A percentile compares a stretch with the other conserved stretches of the same genome.
Evolutionary conservation across 2,329 filamentous ascomycete species (phyloP).

Genomic region (Phoma herbarum): DNA sequence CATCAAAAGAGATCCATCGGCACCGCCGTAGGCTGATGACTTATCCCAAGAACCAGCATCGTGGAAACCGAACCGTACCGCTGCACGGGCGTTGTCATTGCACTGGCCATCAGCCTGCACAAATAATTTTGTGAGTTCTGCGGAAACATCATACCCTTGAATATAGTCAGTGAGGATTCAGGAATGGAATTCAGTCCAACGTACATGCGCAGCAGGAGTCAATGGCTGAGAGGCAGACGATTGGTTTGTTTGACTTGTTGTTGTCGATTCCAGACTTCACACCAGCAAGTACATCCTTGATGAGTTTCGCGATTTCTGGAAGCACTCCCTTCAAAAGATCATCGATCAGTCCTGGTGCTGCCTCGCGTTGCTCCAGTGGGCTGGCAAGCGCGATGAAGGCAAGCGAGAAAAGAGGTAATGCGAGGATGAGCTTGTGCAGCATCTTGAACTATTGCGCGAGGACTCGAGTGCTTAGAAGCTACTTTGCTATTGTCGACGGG

Average conservation of each 20-base stretch:
- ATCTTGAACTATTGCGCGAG: constrained; percentile 16
- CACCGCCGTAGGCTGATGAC: constrained; percentile 49
- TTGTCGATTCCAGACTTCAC: constrained; percentile 38
- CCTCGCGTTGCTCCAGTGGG: constrained; percentile 35
- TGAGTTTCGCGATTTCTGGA: constrained; percentile 28
- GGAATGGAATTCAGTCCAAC: constrained; percentile 1
- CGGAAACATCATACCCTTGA: constrained; percentile 43
- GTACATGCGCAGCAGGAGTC: constrained; percentile 46
- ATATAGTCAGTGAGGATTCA: not conserved
- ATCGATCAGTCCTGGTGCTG: constrained; percentile 36
- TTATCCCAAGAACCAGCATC: constrained; percentile 50
- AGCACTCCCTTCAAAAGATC: constrained; percentile 34
- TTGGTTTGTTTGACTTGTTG: constrained; percentile 33
- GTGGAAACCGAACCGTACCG: constrained; percentile 49
- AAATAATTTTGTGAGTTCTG: constrained; percentile 41
- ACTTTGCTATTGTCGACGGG: not conserved
- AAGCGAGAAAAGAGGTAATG: constrained; percentile 30
- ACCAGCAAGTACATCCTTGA: constrained; percentile 43
- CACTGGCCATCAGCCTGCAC: constrained; percentile 37
- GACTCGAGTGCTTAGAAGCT: not conserved
- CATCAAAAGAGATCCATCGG: constrained; percentile 55
- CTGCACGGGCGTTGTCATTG: constrained; percentile 48
- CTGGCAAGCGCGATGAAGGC: constrained; percentile 28
- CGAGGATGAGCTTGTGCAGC: constrained; percentile 26
- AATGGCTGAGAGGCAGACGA: constrained; percentile 29